Evolutionary conservation across 2,329 filamentous ascomycete genomes (phyloP).

Genomic region (Fusarium sublunatum): DNA sequence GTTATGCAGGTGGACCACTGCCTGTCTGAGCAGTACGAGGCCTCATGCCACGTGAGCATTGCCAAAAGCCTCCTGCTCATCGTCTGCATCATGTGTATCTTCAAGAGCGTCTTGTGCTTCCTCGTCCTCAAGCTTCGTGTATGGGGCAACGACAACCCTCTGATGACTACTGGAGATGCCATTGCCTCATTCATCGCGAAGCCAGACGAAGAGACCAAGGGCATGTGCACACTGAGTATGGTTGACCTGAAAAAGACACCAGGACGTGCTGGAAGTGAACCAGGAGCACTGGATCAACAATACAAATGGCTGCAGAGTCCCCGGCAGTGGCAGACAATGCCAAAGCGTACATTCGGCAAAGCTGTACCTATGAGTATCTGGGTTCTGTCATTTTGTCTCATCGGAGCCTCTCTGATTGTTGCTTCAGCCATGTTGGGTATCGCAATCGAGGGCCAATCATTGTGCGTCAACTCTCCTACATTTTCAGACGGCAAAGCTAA

Average conservation of each 20-base stretch:
- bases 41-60: constrained; percentile 21
- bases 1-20: constrained; percentile 20
- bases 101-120: constrained; percentile 22
- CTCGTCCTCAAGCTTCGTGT: constrained; percentile 16
- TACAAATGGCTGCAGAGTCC: constrained; percentile 17
- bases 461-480: not conserved
- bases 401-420: constrained; percentile 17
- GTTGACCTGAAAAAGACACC: constrained; percentile 7
- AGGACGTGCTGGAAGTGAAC: not conserved
- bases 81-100: constrained; percentile 28
- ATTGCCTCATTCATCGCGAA: constrained; percentile 33
- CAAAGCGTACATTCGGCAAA: constrained; percentile 7
- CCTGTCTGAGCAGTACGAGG: constrained; percentile 22
- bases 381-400: constrained; percentile 24
- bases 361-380: constrained; percentile 28
- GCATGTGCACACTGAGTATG: constrained; percentile 25
- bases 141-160: constrained; percentile 24
- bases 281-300: not conserved
- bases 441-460: constrained; percentile 2
- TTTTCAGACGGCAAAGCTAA: not conserved
- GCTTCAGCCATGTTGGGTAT: constrained; percentile 13
- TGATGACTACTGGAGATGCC: constrained; percentile 34
- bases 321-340: constrained; percentile 8
- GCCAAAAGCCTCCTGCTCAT: constrained; percentile 30
- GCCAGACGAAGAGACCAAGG: constrained; percentile 25